Base-by-base conservation (phyloP, 345 rosid genomes). In the Barbarea vulgaris region DNA sequence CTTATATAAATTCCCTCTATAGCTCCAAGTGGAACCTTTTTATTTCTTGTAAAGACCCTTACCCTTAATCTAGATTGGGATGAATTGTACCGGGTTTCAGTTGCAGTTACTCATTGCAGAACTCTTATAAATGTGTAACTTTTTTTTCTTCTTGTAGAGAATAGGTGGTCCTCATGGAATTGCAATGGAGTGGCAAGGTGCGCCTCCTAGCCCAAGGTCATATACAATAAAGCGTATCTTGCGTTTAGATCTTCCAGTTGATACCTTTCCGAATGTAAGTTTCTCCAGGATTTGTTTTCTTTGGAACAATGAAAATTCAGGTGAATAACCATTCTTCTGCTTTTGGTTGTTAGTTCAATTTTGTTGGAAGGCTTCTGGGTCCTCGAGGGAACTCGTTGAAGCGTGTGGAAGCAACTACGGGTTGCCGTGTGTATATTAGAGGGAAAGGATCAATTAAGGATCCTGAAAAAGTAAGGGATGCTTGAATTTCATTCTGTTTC, bases 171-270 rank as follows among this genome's bases (percentile, higher is more conserved):
- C 86, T 34, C 89, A 86, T 72, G 99, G 99, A 72, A 92, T 95
- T 98, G 87, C 94, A 27, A 95, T 95, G 98, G 99, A 95, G 78
- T 95, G 99, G 99, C 98, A 95, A 86, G 88, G 97, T 64, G 96
- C 90, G 10, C 94, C 96, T 69, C 88, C 99, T 60, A 95, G 99
- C 77, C 98, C 98, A 69, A 90, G 97, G 74, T 83, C 98, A 27
- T 95, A 79, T 81, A 87, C 97, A 8, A 89, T 95, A 76, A 92
- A 92, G 86, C 92, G 98, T 83, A 90, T 92, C 74, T 76, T 95
- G 87, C 97, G 98, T 57, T 84, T 95, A 87, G 99, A 95, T 83
- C 93, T 95, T 87, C 99, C 99, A 13, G 98, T 89, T 65, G 97
- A 92, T 77, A 88, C 91, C 15, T 79, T 62, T 74, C 82, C 79